Evolutionary conservation across 345 rosid genomes (phyloP), one percentile per base, ranked within the genome.

Genomic region (Aethionema arabicum): DNA sequence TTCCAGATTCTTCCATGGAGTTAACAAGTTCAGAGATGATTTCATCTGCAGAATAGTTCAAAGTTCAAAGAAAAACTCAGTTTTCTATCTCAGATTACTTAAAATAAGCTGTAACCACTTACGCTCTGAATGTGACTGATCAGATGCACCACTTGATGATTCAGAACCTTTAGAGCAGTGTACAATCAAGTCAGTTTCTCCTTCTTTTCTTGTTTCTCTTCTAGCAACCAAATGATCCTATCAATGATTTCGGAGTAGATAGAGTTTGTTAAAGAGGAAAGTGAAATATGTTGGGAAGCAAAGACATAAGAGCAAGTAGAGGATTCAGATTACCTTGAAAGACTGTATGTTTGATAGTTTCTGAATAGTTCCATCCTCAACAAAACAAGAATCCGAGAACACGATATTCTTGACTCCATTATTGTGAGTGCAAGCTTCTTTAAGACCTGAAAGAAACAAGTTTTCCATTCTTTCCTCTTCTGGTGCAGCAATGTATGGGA

Each of bases 401-500:
- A 88, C 92, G 65, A 90, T 77, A 65, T 79, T 86, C 63, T 50
- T 67, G 52, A 73, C 51, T 32, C 72, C 78, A 12, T 77, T 77
- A 66, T 66, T 81, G 56, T 70, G 36, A 21, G 82, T 77, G 68
- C 99, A 90, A 52, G 85, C 79, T 70, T 87, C 82, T 11, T 65
- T 72, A 51, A 93, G 86, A 12, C 82, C 87, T 29, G 86, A 80
- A 72, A 90, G 68, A 79, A 93, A 81, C 31, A 78, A 71, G 56
- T 44, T 77, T 73, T 87, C 96, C 83, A 93, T 80, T 40, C 84
- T 73, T 75, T 86, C 87, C 67, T 83, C 85, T 72, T 77, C 82
- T n/a, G 88, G 76, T 31, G 87, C 70, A 69, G 82, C 59, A 74
- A 93, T 81, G 52, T 83, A 93, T 10, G 97, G 99, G 72, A 90